Base-by-base conservation (phyloP, 106 monocot species). In the Acorus calamus region DNA sequence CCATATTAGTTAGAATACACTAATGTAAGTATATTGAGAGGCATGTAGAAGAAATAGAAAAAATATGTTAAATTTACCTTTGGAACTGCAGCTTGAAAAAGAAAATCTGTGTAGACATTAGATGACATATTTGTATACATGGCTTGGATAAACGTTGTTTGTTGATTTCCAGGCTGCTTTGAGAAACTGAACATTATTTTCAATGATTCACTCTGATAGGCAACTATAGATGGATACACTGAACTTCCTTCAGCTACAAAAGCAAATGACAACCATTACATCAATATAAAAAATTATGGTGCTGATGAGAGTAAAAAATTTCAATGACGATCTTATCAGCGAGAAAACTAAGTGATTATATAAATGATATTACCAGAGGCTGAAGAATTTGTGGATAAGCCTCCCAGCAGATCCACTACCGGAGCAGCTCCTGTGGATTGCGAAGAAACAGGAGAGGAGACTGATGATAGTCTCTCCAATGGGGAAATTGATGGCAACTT, bases 1-100 rank as follows among this genome's bases (percentile, higher is more conserved):
- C 43, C 3, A 60, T 42, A 28, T 28, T 28, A 28, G 28, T 28
- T 28, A 59, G 9, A 59, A 6, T 14, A n/a, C 8, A 42, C 13
- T 42, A 59, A n/a, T 43, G 59, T 42, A 7, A 6, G 44, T 3
- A 6, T 43, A 41, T 56, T 13, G 13, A 4, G 56, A 56, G 28
- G 28, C 5, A 5, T 3, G 11, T 56, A 56, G 14, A 56, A 56
- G 14, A 11, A 41, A 58, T 7, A 58, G 57, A 41, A 41, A 45
- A 46, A 6, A 61, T 3, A 11, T 44, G 2, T 44, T 41, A 46
- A 41, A 49, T 49, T n/a, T 84, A 94, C 94, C 86, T 94, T 94
- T 52, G 94, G 94, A 52, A 94, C 94, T 52, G 94, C 94, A 55
- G 94, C 94, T 68, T 94, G 94, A 74, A 94, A 94, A 67, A 94